These are phyloP conservation scores for Glycyrrhiza uralensis DNA, from an alignment of 306 rosid species.

Conservation along the genomic window DNA sequence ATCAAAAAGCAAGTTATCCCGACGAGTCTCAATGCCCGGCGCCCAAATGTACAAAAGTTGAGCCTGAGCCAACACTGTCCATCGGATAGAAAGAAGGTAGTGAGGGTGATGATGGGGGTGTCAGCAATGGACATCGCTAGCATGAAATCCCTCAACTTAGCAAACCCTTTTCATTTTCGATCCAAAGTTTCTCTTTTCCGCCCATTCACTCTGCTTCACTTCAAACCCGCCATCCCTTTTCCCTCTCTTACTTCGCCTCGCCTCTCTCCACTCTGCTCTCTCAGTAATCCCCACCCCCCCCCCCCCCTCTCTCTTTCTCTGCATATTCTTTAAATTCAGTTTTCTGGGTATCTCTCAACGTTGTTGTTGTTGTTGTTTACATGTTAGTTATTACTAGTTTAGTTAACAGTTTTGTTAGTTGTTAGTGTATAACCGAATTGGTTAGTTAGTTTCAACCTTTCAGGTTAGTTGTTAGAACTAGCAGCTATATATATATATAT, in stretches of 20 bases:
- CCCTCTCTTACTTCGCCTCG: conserved; percentile 39
- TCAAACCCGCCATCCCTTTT: conserved; percentile 32
- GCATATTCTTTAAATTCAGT: not conserved
- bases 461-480: no score
- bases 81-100: not conserved
- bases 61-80: no score
- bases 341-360: not conserved
- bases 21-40: no score
- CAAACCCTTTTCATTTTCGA: conserved; percentile 32
- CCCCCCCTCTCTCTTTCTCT: not conserved
- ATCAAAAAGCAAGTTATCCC: no score
- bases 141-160: conserved; percentile 35
- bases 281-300: conserved; percentile 21
- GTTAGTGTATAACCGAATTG: no score
- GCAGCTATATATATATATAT: no score
- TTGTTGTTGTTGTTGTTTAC: not conserved
- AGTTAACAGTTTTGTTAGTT: no score
- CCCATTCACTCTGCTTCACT: conserved; percentile 28
- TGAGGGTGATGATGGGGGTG: not conserved
- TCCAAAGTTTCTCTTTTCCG: conserved; percentile 37
- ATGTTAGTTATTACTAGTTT: no score
- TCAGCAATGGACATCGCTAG: conserved; percentile 33
- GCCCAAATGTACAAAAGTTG: no score
- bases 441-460: no score
- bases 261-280: conserved; percentile 35